phyloP scores from a whole-genome alignment of 2,329 filamentous ascomycete genomes.

The Beauveria bassiana region DNA sequence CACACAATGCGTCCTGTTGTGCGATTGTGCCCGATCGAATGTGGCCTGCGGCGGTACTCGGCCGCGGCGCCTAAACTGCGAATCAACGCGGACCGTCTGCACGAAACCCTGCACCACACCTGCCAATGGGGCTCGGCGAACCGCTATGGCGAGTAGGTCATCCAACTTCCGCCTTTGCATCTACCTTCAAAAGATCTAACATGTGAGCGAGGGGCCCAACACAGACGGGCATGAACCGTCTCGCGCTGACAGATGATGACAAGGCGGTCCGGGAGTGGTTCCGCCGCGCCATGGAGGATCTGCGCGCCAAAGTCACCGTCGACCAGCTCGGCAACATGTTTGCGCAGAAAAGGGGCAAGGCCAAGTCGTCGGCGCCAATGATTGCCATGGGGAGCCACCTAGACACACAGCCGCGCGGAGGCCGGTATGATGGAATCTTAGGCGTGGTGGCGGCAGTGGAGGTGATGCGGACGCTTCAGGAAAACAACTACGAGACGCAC shows the following conservation, averaged over 20 bases:
- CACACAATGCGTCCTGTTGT: background rate
- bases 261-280: constrained; percentile 75
- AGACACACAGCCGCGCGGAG: constrained; percentile 57
- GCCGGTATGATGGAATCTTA: constrained; percentile 69
- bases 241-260: constrained; percentile 68
- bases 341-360: constrained; percentile 57
- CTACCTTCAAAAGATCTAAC: constrained; percentile 3
- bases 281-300: constrained; percentile 49
- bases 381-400: constrained; percentile 62
- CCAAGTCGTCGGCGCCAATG: constrained; percentile 50
- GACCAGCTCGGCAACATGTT: constrained; percentile 80
- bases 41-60: background rate
- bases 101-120: constrained; percentile 24
- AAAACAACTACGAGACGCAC: constrained; percentile 59
- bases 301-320: constrained; percentile 61
- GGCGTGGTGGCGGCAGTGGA: constrained; percentile 68
- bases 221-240: constrained; percentile 71
- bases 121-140: constrained; percentile 26
- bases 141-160: constrained; percentile 22
- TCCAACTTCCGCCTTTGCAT: constrained; percentile 2
- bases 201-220: constrained; percentile 14
- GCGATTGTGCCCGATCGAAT: background rate
- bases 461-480: constrained; percentile 56
- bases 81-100: constrained; percentile 22
- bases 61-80: constrained; percentile 3